Evolutionary conservation across 176 grass and related monocot genomes (phyloP), one percentile per base, ranked within the genome.

Genomic region (Rhynchospora breviuscula): DNA sequence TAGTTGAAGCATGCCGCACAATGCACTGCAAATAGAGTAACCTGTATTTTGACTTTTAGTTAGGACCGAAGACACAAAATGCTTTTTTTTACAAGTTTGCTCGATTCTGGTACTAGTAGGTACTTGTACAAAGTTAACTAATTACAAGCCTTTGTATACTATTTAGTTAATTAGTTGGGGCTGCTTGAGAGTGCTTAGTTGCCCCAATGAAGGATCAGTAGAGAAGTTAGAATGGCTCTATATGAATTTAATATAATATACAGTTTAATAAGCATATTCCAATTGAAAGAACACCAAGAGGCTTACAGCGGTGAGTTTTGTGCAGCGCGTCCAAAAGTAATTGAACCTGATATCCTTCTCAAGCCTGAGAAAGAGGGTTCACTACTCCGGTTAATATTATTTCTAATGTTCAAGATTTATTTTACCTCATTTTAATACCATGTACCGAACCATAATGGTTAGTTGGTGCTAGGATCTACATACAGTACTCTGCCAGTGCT

Each of bases 1-100:
- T 97, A 97, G 74, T 89, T 92, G 86, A 97, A 89, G 81, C 94
- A 97, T 85, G 89, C 91, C 64, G 94, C 86, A 90, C 86, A 94
- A 78, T 97, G 94, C 75, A 92, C 64, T 61, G 86, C 88, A 82
- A 97, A 94, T 76, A 94, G 89, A 85, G 94, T 97, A 75, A 97
- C 91, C 91, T 97, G 86, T 85, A 23, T 77, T 53, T 77, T 29
- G 12, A 31, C 49, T 77, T 77, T 77, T 23, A 31, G 9, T 77
- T 77, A 77, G 49, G 21, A 56, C 14, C 21, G 29, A 53, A 77
- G 73, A 15, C 54, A 77, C 73, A 54, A 53, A 77, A 56, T 77
- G 17, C 49, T 56, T 77, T 1, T 17, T 75, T 7, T 23, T 54
- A 25, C 54, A 22, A 29, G 10, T 77, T 12, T 56, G 49, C 12